Evolutionary conservation across 805 yeast species (phyloP).

Genomic region (Pichia kluyveri): DNA sequence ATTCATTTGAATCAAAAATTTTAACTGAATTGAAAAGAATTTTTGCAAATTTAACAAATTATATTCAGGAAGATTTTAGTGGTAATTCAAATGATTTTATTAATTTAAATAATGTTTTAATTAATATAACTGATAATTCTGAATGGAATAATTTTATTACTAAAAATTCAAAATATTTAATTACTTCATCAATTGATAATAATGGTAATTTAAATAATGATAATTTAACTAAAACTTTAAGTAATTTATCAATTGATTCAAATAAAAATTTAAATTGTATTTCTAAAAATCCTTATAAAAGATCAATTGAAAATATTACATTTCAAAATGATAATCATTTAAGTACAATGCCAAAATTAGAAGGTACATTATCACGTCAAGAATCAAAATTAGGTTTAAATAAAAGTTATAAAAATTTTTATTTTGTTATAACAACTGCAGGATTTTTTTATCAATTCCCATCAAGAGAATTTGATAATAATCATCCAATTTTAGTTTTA

Average conservation of each 20-base stretch:
- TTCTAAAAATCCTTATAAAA: slow-evolving; percentile 20
- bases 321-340: slow-evolving; percentile 33
- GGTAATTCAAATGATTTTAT: slow-evolving; percentile 22
- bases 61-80: slow-evolving; percentile 24
- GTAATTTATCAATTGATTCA: slow-evolving; percentile 7
- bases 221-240: slow-evolving; percentile 10
- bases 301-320: slow-evolving; percentile 27
- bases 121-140: slow-evolving; percentile 26
- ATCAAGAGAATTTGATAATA: slow-evolving; percentile 33
- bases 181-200: slow-evolving; percentile 13
- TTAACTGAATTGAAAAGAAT: slow-evolving; percentile 32
- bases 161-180: slow-evolving; percentile 25
- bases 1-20: slow-evolving; percentile 34
- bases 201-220: not conserved
- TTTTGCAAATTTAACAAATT: slow-evolving; percentile 22
- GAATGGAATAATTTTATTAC: slow-evolving; percentile 38
- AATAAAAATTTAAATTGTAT: slow-evolving; percentile 1
- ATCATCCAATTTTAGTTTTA: slow-evolving; percentile 35
- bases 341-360: slow-evolving; percentile 35
- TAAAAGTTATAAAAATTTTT: slow-evolving; percentile 34
- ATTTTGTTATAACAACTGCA: slow-evolving; percentile 39
- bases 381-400: slow-evolving; percentile 29
- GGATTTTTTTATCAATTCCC: slow-evolving; percentile 38
- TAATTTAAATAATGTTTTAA: slow-evolving; percentile 24
- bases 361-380: slow-evolving; percentile 38